Base-by-base conservation (phyloP, 208 protist genomes). In the Kentomonas sorsogonicus region DNA sequence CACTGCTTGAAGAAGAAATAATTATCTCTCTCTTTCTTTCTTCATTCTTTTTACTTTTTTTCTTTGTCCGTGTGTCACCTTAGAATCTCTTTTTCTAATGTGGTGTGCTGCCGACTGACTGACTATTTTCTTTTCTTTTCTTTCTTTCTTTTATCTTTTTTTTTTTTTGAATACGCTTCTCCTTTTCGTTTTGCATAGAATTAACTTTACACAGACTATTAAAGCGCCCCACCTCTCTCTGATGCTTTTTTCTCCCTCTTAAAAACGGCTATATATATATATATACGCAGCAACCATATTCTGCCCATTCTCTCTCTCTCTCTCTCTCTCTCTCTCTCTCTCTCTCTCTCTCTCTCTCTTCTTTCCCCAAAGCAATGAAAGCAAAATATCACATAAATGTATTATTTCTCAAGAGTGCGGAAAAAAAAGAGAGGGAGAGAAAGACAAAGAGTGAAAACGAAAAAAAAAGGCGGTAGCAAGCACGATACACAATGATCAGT, bases 341-440 rank as follows among this genome's bases (percentile, higher is more conserved):
- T 52, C 11, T 55, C 22, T 55, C 18, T 52, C n/a, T 52, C 4
- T 31, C 31, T 30, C n/a, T 52, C n/a, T 33, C 5, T 30, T 20
- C 7, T 52, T 30, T 3, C 5, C 31, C 11, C 31, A 30, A 48
- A 20, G n/a, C 25, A 48, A 27, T 27, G 11, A 48, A 48, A 48
- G 25, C 15, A 40, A 40, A 40, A 40, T 40, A 40, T 40, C 15
- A 15, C 15, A 15, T 40, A n/a, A 40, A n/a, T 9, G 11, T 40
- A 6, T 48, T 48, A 48, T 48, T 9, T 48, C 25, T 27, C 43
- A 48, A 15, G n/a, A 52, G n/a, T 53, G 25, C 20, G 34, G 3
- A 53, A 44, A 45, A 53, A 44, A 53, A 53, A 31, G 30, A 36
- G 45, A 53, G 43, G 16, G 43, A 26, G 18, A 53, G 11, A 53